phyloP scores from a whole-genome alignment of 441 rosid genomes.

The Aquilaria agallochum region DNA sequence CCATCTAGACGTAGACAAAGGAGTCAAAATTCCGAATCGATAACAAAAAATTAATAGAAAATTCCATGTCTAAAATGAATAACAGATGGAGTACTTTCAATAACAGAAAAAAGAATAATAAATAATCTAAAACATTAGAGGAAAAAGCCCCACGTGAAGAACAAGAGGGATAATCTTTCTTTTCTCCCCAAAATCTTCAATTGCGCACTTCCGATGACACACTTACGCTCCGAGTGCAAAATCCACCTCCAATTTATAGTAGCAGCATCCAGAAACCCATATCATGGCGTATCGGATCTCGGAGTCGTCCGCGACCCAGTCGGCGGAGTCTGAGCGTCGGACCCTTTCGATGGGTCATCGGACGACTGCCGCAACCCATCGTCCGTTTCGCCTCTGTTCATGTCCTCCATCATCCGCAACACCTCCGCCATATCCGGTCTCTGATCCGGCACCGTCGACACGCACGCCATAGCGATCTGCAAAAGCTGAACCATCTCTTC shows the following conservation, averaged over 20 bases:
- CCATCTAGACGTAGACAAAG: no score
- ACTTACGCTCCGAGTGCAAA: slow-evolving; percentile 3
- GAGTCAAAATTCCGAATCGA: no score
- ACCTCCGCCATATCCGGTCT: slow-evolving; percentile 84
- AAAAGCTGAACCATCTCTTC: slow-evolving; percentile 98
- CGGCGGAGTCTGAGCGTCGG: slow-evolving; percentile 85
- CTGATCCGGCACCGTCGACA: slow-evolving; percentile 79
- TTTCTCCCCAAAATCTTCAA: neutral
- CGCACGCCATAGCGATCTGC: slow-evolving; percentile 92
- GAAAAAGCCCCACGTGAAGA: no score
- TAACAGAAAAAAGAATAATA: no score
- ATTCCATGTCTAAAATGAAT: no score
- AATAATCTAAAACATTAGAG: no score
- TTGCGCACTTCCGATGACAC: neutral
- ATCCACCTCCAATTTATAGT: neutral
- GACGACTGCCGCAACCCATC: slow-evolving; percentile 88
- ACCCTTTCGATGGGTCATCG: slow-evolving; percentile 90
- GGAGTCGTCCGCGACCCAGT: slow-evolving; percentile 66
- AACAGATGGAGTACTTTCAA: no score
- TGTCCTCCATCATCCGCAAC: slow-evolving; percentile 85
- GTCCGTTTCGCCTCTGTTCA: slow-evolving; percentile 72
- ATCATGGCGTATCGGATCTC: slow-evolving; percentile 36
- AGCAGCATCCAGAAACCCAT: no score
- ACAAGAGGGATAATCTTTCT: slow-evolving; percentile 3
- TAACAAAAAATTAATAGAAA: no score